phyloP scores from a whole-genome alignment of 2,329 filamentous ascomycete genomes.

The Beauveria sp. region DNA sequence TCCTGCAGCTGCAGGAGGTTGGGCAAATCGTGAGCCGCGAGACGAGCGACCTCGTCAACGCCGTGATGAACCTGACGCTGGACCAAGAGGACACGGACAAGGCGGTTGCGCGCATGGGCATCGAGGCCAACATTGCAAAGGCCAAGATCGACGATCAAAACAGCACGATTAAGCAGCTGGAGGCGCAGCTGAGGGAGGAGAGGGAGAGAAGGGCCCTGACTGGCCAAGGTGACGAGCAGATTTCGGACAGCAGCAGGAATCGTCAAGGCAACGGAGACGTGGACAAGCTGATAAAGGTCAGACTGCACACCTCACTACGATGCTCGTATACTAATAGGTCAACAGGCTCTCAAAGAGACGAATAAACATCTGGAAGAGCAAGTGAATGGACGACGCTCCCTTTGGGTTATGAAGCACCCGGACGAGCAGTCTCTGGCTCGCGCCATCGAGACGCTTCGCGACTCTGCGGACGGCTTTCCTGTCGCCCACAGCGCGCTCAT shows the following conservation, averaged over 20 bases:
- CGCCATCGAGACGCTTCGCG: conserved; percentile 25
- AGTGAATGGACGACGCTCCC: conserved; percentile 26
- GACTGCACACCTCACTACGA: neutral
- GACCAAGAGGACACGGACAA: conserved; percentile 32
- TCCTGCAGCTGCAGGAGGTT: conserved; percentile 27
- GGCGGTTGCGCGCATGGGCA: conserved; percentile 30
- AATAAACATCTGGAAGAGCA: conserved; percentile 29
- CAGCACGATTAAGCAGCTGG: conserved; percentile 24
- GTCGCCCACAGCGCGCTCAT: conserved; percentile 21
- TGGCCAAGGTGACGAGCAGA: conserved; percentile 18
- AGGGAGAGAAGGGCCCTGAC: conserved; percentile 20
- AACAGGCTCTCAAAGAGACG: conserved; percentile 24
- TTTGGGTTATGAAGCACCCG: conserved; percentile 29
- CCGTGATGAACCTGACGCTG: conserved; percentile 28
- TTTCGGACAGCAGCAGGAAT: conserved; percentile 21
- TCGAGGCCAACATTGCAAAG: conserved; percentile 29
- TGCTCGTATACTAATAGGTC: neutral
- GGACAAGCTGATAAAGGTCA: conserved; percentile 25
- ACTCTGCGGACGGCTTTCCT: conserved; percentile 22
- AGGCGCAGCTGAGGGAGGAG: conserved; percentile 24
- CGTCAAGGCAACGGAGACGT: conserved; percentile 20
- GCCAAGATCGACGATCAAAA: conserved; percentile 26
- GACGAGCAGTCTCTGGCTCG: conserved; percentile 23
- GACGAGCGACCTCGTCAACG: conserved; percentile 31
- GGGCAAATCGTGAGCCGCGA: conserved; percentile 30